Conservation (phyloP, 768 basidiomycete genomes). For the Boletus tylopilopsis region DNA sequence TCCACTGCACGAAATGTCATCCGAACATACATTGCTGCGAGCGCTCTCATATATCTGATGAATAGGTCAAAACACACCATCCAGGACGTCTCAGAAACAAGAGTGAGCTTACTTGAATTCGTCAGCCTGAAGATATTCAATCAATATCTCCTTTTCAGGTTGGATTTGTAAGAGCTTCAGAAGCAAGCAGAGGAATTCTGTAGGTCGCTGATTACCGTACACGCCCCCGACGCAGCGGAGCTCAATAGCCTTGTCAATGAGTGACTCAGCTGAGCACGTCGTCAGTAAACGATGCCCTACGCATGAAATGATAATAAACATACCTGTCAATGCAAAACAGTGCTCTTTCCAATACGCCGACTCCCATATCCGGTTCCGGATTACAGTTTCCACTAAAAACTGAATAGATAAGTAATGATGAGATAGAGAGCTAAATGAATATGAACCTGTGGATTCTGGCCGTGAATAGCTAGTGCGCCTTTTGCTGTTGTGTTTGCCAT, state of each 20-base stretch:
- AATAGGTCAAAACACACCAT: neutral
- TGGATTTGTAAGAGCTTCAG: constrained; percentile 96
- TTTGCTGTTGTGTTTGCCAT: constrained; percentile 95
- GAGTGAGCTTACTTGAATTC: constrained; percentile 87
- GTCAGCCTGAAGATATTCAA: constrained; percentile 93
- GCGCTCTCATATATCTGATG: constrained; percentile 83
- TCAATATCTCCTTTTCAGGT: constrained; percentile 93
- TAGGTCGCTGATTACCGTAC: constrained; percentile 92
- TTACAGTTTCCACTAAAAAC: constrained; percentile 95
- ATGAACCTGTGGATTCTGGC: constrained; percentile 90
- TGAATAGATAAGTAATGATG: constrained; percentile 34
- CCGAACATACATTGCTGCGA: constrained; percentile 91
- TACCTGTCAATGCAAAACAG: constrained; percentile 94
- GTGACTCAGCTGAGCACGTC: constrained; percentile 65
- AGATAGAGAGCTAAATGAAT: neutral
- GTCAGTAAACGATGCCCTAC: neutral
- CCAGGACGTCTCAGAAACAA: neutral
- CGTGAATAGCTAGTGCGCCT: constrained; percentile 89
- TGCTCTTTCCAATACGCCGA: constrained; percentile 97
- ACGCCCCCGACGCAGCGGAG: constrained; percentile 86
- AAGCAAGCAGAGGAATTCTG: constrained; percentile 88
- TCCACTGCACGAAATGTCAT: constrained; percentile 91
- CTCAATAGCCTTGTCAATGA: constrained; percentile 92
- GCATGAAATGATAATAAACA: constrained; percentile 18
- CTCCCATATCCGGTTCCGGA: constrained; percentile 95